phyloP scores from a whole-genome alignment of 371 early-diverging fungal species.

The Mucor saturninus region DNA sequence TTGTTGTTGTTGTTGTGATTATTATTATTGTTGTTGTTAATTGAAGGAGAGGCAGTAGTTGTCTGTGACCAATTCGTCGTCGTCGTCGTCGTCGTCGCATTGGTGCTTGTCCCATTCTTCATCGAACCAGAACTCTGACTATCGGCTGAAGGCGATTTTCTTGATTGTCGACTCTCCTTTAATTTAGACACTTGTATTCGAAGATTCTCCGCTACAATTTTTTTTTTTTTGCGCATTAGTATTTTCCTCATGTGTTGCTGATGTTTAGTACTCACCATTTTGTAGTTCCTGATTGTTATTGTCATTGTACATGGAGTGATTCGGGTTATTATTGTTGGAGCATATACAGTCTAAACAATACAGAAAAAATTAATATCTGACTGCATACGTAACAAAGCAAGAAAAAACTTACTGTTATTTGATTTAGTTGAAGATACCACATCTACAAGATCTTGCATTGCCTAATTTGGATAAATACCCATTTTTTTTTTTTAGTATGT shows the following conservation, averaged over 20 bases:
- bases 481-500: neutral
- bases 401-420: conserved; percentile 20
- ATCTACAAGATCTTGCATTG: conserved; percentile 38
- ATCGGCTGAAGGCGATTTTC: conserved; percentile 1
- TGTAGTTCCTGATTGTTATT: conserved; percentile 23
- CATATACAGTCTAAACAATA: conserved; percentile 16
- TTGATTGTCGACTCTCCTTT: conserved; percentile 17
- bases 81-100: neutral
- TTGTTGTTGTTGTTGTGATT: no score
- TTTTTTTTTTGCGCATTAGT: neutral
- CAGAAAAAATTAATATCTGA: neutral
- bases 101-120: neutral
- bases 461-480: conserved; percentile 26
- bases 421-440: conserved; percentile 24
- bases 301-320: conserved; percentile 1
- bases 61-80: conserved; percentile 5
- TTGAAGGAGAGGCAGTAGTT: conserved; percentile 7
- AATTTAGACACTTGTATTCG: conserved; percentile 31
- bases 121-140: neutral
- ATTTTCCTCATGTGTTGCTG: no score
- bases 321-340: conserved; percentile 4
- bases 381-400: neutral
- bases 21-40: no score
- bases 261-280: conserved; percentile 12
- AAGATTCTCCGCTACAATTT: conserved; percentile 27